A percentile compares a stretch with the other conserved stretches of the same genome.
These are phyloP conservation scores for Cenchrus purpureus DNA, from an alignment of 176 grass and related monocot genomes.

Conservation along the genomic window DNA sequence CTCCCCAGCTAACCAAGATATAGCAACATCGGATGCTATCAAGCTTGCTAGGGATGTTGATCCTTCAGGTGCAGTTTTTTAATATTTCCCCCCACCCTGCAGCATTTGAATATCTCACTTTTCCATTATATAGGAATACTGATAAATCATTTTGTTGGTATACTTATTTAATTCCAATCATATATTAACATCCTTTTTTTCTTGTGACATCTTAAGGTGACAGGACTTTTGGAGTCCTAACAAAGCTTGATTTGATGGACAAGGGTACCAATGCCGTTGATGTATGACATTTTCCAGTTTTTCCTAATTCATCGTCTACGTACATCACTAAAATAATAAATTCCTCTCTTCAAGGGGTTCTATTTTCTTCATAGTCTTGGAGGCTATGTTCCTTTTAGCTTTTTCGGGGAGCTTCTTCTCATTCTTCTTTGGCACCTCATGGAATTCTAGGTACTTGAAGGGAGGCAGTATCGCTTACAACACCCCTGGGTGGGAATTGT, in stretches of 20 bases:
- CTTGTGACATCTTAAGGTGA: conserved; percentile 65
- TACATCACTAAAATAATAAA: neutral
- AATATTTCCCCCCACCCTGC: neutral
- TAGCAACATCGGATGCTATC: conserved; percentile 98
- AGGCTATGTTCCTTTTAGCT: too few species aligned
- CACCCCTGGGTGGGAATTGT: conserved; percentile 98
- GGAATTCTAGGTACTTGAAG: conserved; percentile 85
- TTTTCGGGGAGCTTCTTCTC: too few species aligned
- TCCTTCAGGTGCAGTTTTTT: conserved; percentile 63
- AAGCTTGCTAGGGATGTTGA: conserved; percentile 98
- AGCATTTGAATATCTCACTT: conserved; percentile 22
- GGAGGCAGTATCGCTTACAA: conserved; percentile 75
- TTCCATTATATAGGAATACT: neutral
- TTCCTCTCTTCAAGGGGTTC: too few species aligned
- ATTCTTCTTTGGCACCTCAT: neutral
- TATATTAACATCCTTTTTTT: conserved; percentile 33
- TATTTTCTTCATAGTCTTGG: too few species aligned
- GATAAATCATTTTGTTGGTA: neutral
- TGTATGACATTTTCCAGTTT: conserved; percentile 55
- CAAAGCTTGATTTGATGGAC: conserved; percentile 99
- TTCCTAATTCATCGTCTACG: neutral
- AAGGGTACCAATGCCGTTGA: conserved; percentile 98
- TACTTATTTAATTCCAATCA: conserved; percentile 13
- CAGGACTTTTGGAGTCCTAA: conserved; percentile 94
- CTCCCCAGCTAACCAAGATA: conserved; percentile 99